Conservation (phyloP, 2,329 filamentous ascomycete genomes). For the Davidsoniella australis region DNA sequence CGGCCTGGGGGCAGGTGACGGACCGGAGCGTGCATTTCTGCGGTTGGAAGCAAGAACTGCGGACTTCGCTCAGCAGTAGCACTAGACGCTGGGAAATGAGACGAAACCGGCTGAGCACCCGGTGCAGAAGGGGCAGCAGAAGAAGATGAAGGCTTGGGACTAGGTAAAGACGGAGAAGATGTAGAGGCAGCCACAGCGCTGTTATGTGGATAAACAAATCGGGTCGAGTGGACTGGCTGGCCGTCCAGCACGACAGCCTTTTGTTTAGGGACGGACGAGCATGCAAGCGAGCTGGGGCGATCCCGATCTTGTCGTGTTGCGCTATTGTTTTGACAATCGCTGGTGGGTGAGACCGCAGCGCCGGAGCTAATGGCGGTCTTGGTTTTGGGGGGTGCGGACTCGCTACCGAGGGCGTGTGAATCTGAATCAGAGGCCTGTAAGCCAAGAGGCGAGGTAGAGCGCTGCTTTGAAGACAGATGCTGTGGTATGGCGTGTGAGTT, state of each 20-base stretch:
- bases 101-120: constrained; percentile 25
- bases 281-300: no score
- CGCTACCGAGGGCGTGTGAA: not conserved
- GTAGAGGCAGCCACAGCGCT: not conserved
- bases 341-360: not conserved
- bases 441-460: no score
- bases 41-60: not conserved
- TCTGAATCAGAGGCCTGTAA: not conserved
- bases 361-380: not conserved
- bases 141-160: not conserved
- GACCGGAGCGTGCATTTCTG: constrained; percentile 8
- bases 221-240: constrained; percentile 2
- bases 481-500: not conserved
- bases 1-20: constrained; percentile 38
- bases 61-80: no score
- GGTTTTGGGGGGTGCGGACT: no score
- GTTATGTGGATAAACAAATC: constrained; percentile 7
- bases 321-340: no score
- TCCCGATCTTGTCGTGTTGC: no score
- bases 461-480: not conserved
- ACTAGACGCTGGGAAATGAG: not conserved
- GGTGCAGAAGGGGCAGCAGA: not conserved
- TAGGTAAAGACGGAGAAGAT: not conserved
- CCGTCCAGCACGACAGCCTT: constrained; percentile 1
- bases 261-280: constrained; percentile 1